These are phyloP conservation scores for Arthroderma sp. DNA, from an alignment of 2,329 filamentous ascomycete genomes.

Conservation along the genomic window DNA sequence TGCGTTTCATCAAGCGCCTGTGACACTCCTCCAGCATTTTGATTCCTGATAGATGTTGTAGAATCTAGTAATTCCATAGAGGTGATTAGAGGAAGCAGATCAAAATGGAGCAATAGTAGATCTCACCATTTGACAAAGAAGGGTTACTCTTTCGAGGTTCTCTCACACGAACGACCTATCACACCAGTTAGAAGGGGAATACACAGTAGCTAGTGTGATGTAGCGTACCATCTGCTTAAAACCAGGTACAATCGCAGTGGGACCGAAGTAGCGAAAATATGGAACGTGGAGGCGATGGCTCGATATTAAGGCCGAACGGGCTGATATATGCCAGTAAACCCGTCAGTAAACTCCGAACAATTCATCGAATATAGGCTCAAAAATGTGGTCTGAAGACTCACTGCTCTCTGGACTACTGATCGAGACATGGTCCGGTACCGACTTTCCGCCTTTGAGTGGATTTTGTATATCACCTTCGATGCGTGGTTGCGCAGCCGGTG, in stretches of 20 bases:
- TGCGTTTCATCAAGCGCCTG: conserved; percentile 14
- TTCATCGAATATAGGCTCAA: background rate
- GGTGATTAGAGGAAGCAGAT: too few relatives aligned
- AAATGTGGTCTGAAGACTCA: conserved; percentile 12
- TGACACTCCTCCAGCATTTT: conserved; percentile 14
- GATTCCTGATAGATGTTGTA: conserved; percentile 23
- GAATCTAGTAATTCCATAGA: conserved; percentile 17
- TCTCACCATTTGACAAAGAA: conserved; percentile 27
- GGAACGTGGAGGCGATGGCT: conserved; percentile 45
- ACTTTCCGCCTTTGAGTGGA: too few relatives aligned
- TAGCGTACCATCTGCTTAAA: conserved; percentile 73
- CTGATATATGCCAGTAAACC: conserved; percentile 10
- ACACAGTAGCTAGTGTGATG: background rate
- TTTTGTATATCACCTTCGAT: too few relatives aligned
- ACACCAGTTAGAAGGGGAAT: conserved; percentile 34
- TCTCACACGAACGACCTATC: conserved; percentile 43
- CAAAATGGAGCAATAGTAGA: background rate
- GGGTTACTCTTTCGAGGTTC: conserved; percentile 35
- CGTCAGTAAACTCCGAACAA: background rate
- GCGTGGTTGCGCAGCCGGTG: too few relatives aligned
- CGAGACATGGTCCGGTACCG: background rate
- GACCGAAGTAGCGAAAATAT: conserved; percentile 83
- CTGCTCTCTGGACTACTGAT: conserved; percentile 25
- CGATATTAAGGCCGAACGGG: conserved; percentile 25
- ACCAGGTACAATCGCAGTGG: conserved; percentile 79